These are phyloP conservation scores for Kwoniella dendrophila DNA, from an alignment of 768 basidiomycete genomes.

Conservation along the genomic window DNA sequence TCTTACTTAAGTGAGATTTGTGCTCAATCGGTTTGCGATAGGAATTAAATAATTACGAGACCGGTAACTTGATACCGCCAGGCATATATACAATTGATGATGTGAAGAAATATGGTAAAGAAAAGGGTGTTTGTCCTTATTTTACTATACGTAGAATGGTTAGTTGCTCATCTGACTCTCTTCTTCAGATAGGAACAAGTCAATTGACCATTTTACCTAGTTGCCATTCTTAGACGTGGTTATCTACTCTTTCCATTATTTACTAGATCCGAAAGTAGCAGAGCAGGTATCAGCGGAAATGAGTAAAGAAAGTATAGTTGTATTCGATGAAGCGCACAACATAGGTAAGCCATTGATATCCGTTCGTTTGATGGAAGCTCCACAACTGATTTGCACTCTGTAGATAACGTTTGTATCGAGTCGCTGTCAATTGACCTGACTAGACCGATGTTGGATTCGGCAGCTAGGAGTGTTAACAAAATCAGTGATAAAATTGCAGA, in stretches of 20 bases:
- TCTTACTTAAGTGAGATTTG: not conserved
- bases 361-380: not conserved
- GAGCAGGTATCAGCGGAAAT: slow-evolving; percentile 98
- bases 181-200: not conserved
- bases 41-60: slow-evolving; percentile 80
- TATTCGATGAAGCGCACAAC: slow-evolving; percentile 99
- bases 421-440: slow-evolving; percentile 96
- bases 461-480: slow-evolving; percentile 79
- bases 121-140: slow-evolving; percentile 87
- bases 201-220: slow-evolving; percentile 58
- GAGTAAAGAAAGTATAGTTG: slow-evolving; percentile 96
- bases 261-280: slow-evolving; percentile 97
- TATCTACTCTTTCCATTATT: slow-evolving; percentile 98
- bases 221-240: slow-evolving; percentile 94
- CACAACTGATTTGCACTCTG: too few relatives aligned
- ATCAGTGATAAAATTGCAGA: slow-evolving; percentile 92
- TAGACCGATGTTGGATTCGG: slow-evolving; percentile 95
- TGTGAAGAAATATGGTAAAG: slow-evolving; percentile 80
- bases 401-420: slow-evolving; percentile 98
- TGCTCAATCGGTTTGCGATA: slow-evolving; percentile 54
- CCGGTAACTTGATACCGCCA: slow-evolving; percentile 75
- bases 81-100: slow-evolving; percentile 96
- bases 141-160: slow-evolving; percentile 97
- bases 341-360: slow-evolving; percentile 67
- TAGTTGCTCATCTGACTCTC: slow-evolving; percentile 30